These are phyloP conservation scores for Microsporum audouinii DNA, from an alignment of 2,329 filamentous ascomycete species.

Conservation along the genomic window DNA sequence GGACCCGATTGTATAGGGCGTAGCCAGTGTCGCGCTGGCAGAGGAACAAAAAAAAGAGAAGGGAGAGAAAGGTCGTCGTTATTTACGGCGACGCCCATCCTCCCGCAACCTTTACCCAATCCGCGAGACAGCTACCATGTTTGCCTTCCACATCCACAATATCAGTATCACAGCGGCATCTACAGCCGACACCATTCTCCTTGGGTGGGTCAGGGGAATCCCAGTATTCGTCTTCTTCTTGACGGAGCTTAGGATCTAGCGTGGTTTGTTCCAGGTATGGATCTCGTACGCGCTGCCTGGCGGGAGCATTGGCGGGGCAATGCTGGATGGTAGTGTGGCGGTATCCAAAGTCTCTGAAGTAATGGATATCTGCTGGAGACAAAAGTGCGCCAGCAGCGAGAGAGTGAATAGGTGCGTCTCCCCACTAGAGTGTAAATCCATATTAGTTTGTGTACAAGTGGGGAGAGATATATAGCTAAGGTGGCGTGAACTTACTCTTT, in stretches of 20 bases:
- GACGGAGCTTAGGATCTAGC: slow-evolving; percentile 65
- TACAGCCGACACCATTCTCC: slow-evolving; percentile 93
- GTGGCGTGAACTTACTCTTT: slow-evolving; percentile 56
- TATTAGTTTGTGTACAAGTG: slow-evolving; percentile 23
- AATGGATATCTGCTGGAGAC: slow-evolving; percentile 74
- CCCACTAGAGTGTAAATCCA: slow-evolving; percentile 57
- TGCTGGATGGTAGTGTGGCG: slow-evolving; percentile 98
- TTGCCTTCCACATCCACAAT: slow-evolving; percentile 97
- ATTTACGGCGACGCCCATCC: slow-evolving; percentile 62
- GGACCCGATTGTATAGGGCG: not conserved
- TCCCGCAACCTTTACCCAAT: slow-evolving; percentile 96
- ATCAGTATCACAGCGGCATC: slow-evolving; percentile 93
- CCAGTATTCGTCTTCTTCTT: slow-evolving; percentile 95
- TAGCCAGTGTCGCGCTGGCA: not conserved
- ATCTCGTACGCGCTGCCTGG: slow-evolving; percentile 66
- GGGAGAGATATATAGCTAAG: slow-evolving; percentile 17
- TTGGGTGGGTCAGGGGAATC: slow-evolving; percentile 73
- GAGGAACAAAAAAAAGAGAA: not conserved
- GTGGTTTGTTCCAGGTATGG: slow-evolving; percentile 77
- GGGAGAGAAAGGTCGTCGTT: not conserved
- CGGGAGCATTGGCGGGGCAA: slow-evolving; percentile 89
- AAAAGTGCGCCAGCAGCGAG: slow-evolving; percentile 85
- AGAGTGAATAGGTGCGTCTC: slow-evolving; percentile 95
- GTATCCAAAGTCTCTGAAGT: slow-evolving; percentile 98
- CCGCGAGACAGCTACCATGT: slow-evolving; percentile 82